Evolutionary conservation across 768 basidiomycete species (phyloP).

Genomic region (Agrocybe chaxingu): DNA sequence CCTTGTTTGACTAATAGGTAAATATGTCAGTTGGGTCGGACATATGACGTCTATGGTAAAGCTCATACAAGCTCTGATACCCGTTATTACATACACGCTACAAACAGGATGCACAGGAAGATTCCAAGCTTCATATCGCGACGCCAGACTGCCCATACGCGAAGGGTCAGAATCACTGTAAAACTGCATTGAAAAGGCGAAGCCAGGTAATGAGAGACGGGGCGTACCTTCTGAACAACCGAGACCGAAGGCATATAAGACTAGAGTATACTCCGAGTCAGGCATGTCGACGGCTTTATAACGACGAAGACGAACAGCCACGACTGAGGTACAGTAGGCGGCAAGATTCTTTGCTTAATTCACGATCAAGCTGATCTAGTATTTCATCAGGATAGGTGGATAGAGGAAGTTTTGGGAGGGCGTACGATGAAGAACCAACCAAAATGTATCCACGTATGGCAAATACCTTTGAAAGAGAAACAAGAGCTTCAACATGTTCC

Average conservation of each 20-base stretch:
- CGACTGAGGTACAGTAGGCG: not conserved
- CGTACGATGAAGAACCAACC: conserved; percentile 2
- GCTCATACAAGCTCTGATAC: not conserved
- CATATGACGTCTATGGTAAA: too few relatives aligned
- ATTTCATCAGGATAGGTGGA: not conserved
- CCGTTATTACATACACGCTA: not conserved
- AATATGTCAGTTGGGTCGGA: too few relatives aligned
- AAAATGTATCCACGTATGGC: conserved; percentile 1
- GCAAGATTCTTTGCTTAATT: not conserved
- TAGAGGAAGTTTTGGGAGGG: too few relatives aligned
- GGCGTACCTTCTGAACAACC: not conserved
- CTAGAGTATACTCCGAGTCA: not conserved
- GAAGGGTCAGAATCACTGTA: not conserved
- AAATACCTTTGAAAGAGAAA: conserved; percentile 1
- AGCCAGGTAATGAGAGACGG: too few relatives aligned
- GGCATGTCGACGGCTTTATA: too few relatives aligned
- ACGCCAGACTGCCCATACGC: not conserved
- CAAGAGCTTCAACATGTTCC: conserved; percentile 2
- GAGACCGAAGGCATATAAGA: not conserved
- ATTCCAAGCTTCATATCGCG: not conserved
- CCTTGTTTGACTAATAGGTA: too few relatives aligned
- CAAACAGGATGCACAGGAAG: not conserved
- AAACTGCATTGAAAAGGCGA: not conserved
- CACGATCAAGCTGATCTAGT: not conserved
- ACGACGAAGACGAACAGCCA: too few relatives aligned